These are phyloP conservation scores for Endocalyx cinctus DNA, from an alignment of 2,329 filamentous ascomycete genomes.

Conservation along the genomic window DNA sequence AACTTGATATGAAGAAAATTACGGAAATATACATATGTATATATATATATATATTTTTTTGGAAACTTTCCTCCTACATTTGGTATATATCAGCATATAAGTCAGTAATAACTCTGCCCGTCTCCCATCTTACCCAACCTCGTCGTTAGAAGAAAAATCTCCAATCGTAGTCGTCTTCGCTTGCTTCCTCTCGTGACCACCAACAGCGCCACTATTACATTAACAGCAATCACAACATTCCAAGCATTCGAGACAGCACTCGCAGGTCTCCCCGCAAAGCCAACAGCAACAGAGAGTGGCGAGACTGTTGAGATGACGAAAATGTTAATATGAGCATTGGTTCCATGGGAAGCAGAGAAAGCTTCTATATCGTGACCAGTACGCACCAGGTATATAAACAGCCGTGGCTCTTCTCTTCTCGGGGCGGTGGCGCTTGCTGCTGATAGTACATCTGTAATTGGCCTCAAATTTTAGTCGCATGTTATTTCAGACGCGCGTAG, in stretches of 20 bases:
- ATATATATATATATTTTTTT: too few relatives aligned
- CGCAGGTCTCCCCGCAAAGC: constrained; percentile 39
- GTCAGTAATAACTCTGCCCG: too few relatives aligned
- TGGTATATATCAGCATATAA: too few relatives aligned
- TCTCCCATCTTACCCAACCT: too few relatives aligned
- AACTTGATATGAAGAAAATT: too few relatives aligned
- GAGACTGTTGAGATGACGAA: constrained; percentile 21
- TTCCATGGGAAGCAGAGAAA: not conserved
- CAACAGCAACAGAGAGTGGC: constrained; percentile 40
- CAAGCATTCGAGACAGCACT: constrained; percentile 34
- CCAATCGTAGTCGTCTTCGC: too few relatives aligned
- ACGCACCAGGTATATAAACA: constrained; percentile 36
- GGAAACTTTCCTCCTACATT: too few relatives aligned
- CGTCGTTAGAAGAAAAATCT: too few relatives aligned
- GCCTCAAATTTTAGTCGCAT: too few relatives aligned
- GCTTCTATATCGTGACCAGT: not conserved
- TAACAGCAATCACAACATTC: constrained; percentile 9
- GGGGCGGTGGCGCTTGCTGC: constrained; percentile 25
- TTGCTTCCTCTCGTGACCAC: too few relatives aligned
- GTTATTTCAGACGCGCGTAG: too few relatives aligned
- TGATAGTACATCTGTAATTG: constrained; percentile 32
- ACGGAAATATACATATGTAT: too few relatives aligned
- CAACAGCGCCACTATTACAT: not conserved
- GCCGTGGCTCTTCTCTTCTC: constrained; percentile 35
- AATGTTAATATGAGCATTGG: not conserved